A percentile compares a stretch with the other conserved stretches of the same genome.
Evolutionary conservation across 202 grass and related monocot genomes (phyloP).

Genomic region (Zizania palustris): DNA sequence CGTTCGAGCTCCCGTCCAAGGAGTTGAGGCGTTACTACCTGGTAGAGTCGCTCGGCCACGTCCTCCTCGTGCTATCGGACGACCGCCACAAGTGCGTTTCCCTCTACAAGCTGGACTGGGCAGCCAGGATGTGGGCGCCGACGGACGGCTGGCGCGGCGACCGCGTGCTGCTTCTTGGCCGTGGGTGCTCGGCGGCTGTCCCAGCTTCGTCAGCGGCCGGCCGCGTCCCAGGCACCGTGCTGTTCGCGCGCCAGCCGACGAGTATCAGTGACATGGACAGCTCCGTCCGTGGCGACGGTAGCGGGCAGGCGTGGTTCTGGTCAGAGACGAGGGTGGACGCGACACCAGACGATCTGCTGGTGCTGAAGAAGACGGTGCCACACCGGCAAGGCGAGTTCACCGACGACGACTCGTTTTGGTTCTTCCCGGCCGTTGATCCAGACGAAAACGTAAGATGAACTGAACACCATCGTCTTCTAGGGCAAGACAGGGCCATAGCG

Average conservation of each 20-base stretch:
- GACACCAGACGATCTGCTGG: constrained; percentile 8
- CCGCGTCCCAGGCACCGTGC: constrained; percentile 30
- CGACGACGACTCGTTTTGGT: constrained; percentile 53
- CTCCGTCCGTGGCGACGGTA: neutral
- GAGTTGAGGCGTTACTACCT: constrained; percentile 40
- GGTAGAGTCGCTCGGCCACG: constrained; percentile 39
- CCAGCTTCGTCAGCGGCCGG: constrained; percentile 31
- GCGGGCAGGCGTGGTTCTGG: constrained; percentile 46
- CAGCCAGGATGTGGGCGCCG: constrained; percentile 24
- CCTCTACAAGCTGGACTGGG: constrained; percentile 47
- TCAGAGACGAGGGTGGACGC: constrained; percentile 31
- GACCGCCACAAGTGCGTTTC: constrained; percentile 31
- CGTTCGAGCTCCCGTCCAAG: constrained; percentile 27
- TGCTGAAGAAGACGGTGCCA: constrained; percentile 45
- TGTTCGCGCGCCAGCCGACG: constrained; percentile 45
- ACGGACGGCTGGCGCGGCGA: neutral
- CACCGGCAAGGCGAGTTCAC: constrained; percentile 32
- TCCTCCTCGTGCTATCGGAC: constrained; percentile 55
- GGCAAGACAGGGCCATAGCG: neutral
- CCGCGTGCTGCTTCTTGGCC: constrained; percentile 47
- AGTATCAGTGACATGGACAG: neutral
- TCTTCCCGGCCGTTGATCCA: constrained; percentile 50
- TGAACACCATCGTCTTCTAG: neutral
- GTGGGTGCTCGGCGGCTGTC: constrained; percentile 50
- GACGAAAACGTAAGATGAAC: neutral